Base-by-base conservation (phyloP, 1,284 basidiomycete species). In the Schizophyllum amplum region DNA sequence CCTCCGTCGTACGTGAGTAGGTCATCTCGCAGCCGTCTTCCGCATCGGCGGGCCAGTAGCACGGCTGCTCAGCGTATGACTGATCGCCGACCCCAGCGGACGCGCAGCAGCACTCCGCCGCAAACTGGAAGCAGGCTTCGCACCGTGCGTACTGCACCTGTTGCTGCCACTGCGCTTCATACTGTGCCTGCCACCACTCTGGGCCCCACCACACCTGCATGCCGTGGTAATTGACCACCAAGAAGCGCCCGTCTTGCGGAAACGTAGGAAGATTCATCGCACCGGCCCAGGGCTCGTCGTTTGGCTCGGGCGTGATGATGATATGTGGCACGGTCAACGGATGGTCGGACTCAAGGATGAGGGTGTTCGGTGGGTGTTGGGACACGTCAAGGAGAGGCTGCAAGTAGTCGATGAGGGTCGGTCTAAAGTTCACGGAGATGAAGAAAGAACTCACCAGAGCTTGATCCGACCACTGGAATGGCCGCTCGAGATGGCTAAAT, bases 241-340 rank as follows among this genome's bases (percentile, higher is more conserved):
- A 21, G 48, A 47, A 33, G 2, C 47, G 11, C 9, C 46, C 49
- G 46, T 59, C 56, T 42, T 61, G 60, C 21, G 46, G 33, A 17
- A 42, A 42, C 33, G 33, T 42, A 42, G 48, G 48, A 4, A 50
- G 48, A 20, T 22, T 24, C 48, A 50, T 24, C 21, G 24, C 21
- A 20, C 11, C 48, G 15, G 70, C 64, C 69, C 70, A 72, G 2
- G 69, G 71, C 53, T 72, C 65, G 52, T 75, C 71, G 4, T 71
- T 67, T 11, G 73, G 72, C 9, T 75, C 67, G 21, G 71, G 69
- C 55, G 67, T 72, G 53, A 82, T 76, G 53, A 81, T 67, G 57
- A 83, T 81, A 63, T 82, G 80, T 6, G 80, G 80, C 3, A 69
- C 69, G 27, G 64, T 64, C 62, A 71, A 77, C 4, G 80, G 78